Conservation (phyloP, 148 eudicot genomes). For the Tetragonia tetragonoides region DNA sequence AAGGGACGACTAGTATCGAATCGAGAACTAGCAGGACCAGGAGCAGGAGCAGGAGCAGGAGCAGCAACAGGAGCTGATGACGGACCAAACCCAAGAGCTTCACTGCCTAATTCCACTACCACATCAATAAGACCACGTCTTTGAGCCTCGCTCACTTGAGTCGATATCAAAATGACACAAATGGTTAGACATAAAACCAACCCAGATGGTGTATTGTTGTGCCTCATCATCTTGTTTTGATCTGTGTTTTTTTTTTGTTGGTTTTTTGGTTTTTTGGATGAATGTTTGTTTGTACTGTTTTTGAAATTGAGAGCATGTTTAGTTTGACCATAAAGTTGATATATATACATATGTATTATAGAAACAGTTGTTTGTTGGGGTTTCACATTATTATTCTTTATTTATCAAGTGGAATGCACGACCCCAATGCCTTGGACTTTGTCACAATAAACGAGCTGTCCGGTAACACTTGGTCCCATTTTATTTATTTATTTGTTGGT, state of each 20-base stretch:
- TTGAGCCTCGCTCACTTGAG: background rate
- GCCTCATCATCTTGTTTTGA: too few relatives aligned
- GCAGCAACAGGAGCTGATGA: background rate
- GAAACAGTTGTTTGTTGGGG: too few relatives aligned
- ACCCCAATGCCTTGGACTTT: background rate
- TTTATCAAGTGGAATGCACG: background rate
- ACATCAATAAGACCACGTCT: background rate
- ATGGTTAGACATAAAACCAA: conserved; percentile 9
- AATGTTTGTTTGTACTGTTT: too few relatives aligned
- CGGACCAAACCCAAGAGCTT: background rate
- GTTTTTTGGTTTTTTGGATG: too few relatives aligned
- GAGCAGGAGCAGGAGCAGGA: background rate
- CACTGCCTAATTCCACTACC: background rate
- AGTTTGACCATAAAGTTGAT: too few relatives aligned
- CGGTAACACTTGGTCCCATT: background rate
- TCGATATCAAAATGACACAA: conserved; percentile 5
- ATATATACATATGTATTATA: too few relatives aligned
- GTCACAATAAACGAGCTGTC: background rate
- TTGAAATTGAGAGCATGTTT: too few relatives aligned
- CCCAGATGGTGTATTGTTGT: background rate
- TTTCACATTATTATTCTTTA: too few relatives aligned
- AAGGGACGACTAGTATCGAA: background rate
- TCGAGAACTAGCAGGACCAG: background rate
- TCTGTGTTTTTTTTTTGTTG: too few relatives aligned
- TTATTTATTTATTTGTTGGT: too few relatives aligned